Evolutionary conservation across 2,329 filamentous ascomycete species (phyloP).

Genomic region (Diaporthe sp.): DNA sequence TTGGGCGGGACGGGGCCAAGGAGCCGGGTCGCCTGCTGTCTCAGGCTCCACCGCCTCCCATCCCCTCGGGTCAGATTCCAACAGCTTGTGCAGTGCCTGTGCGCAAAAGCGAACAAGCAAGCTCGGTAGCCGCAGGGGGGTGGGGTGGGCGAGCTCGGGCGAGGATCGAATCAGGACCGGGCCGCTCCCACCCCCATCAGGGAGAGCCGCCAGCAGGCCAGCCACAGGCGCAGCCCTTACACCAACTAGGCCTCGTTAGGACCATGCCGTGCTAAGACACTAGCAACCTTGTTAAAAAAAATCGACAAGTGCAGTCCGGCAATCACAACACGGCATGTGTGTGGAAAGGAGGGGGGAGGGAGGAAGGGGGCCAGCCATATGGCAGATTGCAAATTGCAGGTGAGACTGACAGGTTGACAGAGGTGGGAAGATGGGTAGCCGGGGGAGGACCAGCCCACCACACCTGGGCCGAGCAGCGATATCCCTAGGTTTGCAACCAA

Average conservation of each 20-base stretch:
- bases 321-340: not conserved
- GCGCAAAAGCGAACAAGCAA: not conserved
- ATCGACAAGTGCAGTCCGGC: not conserved
- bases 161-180: conserved; percentile 24
- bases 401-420: not conserved
- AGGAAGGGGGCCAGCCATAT: not conserved
- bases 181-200: conserved; percentile 12
- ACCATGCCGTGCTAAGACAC: conserved; percentile 12
- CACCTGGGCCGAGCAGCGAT: not conserved
- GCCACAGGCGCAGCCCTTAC: not conserved
- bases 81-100: conserved; percentile 13
- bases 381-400: not conserved
- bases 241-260: not conserved
- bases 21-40: conserved; percentile 11
- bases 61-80: conserved; percentile 18
- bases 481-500: no score
- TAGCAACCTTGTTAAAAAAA: conserved; percentile 4
- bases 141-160: not conserved
- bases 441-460: not conserved
- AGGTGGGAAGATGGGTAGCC: not conserved
- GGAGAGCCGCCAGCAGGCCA: not conserved
- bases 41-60: conserved; percentile 25
- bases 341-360: not conserved
- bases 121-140: not conserved
- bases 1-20: conserved; percentile 11